Conservation (phyloP, 176 grass and related monocot species). For the Lolium multiflorum region DNA sequence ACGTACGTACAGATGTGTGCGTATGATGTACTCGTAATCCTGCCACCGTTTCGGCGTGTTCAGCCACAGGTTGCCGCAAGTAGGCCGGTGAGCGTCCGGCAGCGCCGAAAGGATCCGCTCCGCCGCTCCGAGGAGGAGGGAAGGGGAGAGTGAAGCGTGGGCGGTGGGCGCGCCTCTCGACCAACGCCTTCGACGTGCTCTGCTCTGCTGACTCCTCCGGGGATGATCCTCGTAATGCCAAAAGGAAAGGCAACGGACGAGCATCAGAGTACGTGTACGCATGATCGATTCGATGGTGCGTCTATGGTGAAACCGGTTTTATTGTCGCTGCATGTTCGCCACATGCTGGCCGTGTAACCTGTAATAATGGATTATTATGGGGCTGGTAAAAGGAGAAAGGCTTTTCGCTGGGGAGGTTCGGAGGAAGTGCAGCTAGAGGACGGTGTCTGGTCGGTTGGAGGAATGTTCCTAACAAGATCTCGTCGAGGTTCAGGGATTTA, state of each 20-base stretch:
- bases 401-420: not conserved
- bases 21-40: not conserved
- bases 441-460: not conserved
- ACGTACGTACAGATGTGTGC: no score
- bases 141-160: not conserved
- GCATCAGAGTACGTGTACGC: no score
- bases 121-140: not conserved
- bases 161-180: not conserved
- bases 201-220: not conserved
- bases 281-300: not conserved
- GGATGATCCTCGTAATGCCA: not conserved
- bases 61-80: not conserved
- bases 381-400: not conserved
- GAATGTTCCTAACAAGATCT: not conserved
- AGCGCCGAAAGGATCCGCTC: not conserved
- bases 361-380: not conserved
- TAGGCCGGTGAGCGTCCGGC: not conserved
- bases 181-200: not conserved
- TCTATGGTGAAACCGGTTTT: not conserved
- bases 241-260: not conserved
- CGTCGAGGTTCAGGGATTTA: not conserved
- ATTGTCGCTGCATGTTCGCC: not conserved
- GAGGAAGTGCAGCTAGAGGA: not conserved
- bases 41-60: slow-evolving; percentile 13
- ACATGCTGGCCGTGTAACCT: not conserved